Evolutionary conservation across 345 rosid species (phyloP), one percentile per base, ranked within the genome.

Genomic region (Gynandropsis gynandra): DNA sequence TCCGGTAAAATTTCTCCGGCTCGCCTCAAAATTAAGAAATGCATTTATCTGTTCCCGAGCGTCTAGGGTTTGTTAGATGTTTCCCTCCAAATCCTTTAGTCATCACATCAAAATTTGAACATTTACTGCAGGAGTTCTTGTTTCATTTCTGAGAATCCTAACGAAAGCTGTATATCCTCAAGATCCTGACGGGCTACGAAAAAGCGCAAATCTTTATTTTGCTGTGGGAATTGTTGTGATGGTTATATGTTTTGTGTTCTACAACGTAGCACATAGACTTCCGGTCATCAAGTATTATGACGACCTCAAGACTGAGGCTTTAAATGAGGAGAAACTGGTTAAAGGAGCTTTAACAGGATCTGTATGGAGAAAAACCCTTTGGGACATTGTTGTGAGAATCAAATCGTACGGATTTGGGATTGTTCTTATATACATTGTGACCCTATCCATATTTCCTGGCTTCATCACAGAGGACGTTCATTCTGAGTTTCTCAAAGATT

Each of bases 381-480:
- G 73, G 84, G 59, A 72, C 42, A 77, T 79, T 37, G 76, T 92
- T 32, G 72, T 72, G 50, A 66, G 70, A 11, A 64, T 87, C 55
- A 88, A 85, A 52, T 82, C 97, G 88, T 71, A 76, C 42, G 95
- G 94, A 49, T 47, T 81, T 1, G 97, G 98, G 48, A 52, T 83
- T 1, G 4, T 92, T 37, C 78, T 85, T 7, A 35, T 92, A 10
- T 87, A 81, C 32, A 1, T 75, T 10, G 97, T 87, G 40, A 92
- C 98, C 5, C 55, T 85, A 43, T 59, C 97, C 1, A 87, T 87
- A 66, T 92, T 92, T 57, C 98, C 98, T 3, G 98, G 98, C 6
- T 87, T 75, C 46, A 74, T 92, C 20, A 92, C 95, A 0, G 97
- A 92, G 74, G 97, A 85, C 47, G 97, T 92, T 51, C 87, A 79